Conservation (phyloP, 768 basidiomycete species). For the Amanita rimosa region DNA sequence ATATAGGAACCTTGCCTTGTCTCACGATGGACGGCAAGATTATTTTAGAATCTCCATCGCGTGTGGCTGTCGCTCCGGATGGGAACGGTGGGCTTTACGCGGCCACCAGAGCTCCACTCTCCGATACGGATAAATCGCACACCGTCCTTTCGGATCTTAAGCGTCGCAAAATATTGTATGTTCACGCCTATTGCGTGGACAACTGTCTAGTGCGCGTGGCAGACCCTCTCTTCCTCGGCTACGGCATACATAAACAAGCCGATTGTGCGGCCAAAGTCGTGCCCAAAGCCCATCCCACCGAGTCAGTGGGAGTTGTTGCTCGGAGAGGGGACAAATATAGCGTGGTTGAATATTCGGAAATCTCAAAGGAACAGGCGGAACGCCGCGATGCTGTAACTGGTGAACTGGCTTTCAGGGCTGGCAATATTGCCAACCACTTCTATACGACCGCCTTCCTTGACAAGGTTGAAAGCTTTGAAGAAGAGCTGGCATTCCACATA, state of each 20-base stretch:
- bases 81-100: slow-evolving; percentile 98
- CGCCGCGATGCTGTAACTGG: slow-evolving; percentile 54
- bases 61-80: slow-evolving; percentile 91
- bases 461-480: slow-evolving; percentile 69
- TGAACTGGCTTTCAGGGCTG: slow-evolving; percentile 85
- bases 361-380: slow-evolving; percentile 80
- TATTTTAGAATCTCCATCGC: slow-evolving; percentile 67
- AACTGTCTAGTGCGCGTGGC: slow-evolving; percentile 98
- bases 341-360: slow-evolving; percentile 97
- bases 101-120: slow-evolving; percentile 73
- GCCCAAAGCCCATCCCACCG: slow-evolving; percentile 74
- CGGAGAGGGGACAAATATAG: slow-evolving; percentile 72
- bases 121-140: slow-evolving; percentile 39
- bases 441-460: slow-evolving; percentile 85
- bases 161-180: slow-evolving; percentile 66
- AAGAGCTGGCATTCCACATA: slow-evolving; percentile 91
- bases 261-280: slow-evolving; percentile 97
- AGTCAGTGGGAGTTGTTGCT: slow-evolving; percentile 94
- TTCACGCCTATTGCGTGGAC: slow-evolving; percentile 96
- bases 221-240: slow-evolving; percentile 95
- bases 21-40: slow-evolving; percentile 91
- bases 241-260: slow-evolving; percentile 78
- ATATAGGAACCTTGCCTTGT: slow-evolving; percentile 86
- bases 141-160: slow-evolving; percentile 82
- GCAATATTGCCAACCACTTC: slow-evolving; percentile 97